These are phyloP conservation scores for Diplocarpon rosae DNA, from an alignment of 2,329 filamentous ascomycete species.

Conservation along the genomic window DNA sequence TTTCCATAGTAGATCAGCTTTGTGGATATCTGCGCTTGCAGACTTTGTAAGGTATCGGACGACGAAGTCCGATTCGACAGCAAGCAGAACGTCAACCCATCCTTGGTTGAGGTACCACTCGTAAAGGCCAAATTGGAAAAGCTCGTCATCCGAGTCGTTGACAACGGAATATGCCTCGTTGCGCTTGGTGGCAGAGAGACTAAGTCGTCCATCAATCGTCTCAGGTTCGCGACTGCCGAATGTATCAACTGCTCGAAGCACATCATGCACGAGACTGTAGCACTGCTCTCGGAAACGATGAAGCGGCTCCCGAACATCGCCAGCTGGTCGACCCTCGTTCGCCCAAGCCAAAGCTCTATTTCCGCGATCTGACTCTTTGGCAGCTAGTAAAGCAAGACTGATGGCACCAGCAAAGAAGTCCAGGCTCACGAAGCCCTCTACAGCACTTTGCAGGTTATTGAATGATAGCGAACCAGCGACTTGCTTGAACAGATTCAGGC, in stretches of 20 bases:
- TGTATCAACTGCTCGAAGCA: constrained; percentile 66
- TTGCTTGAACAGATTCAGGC: constrained; percentile 75
- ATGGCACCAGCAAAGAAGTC: constrained; percentile 93
- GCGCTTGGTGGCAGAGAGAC: constrained; percentile 65
- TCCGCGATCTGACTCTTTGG: constrained; percentile 73
- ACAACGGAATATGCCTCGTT: constrained; percentile 87
- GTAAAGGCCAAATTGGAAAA: constrained; percentile 94
- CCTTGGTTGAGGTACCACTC: constrained; percentile 89
- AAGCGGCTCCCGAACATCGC: constrained; percentile 56
- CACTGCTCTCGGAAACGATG: constrained; percentile 66
- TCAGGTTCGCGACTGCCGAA: constrained; percentile 59
- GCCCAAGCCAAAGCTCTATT: constrained; percentile 81
- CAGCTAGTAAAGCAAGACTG: constrained; percentile 73
- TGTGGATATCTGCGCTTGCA: constrained; percentile 57
- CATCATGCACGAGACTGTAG: constrained; percentile 79
- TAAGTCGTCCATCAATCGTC: constrained; percentile 65
- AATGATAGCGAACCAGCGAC: constrained; percentile 75
- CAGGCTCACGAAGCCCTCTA: constrained; percentile 67
- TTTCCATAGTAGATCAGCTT: constrained; percentile 84
- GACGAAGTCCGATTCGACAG: constrained; percentile 75
- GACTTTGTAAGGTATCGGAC: constrained; percentile 75
- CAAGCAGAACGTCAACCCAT: constrained; percentile 75
- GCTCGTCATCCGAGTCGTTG: constrained; percentile 76
- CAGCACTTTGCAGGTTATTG: constrained; percentile 67
- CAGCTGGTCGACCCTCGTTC: constrained; percentile 64